Evolutionary conservation across 768 basidiomycete genomes (phyloP).

Genomic region (Pleurotus eryngii): DNA sequence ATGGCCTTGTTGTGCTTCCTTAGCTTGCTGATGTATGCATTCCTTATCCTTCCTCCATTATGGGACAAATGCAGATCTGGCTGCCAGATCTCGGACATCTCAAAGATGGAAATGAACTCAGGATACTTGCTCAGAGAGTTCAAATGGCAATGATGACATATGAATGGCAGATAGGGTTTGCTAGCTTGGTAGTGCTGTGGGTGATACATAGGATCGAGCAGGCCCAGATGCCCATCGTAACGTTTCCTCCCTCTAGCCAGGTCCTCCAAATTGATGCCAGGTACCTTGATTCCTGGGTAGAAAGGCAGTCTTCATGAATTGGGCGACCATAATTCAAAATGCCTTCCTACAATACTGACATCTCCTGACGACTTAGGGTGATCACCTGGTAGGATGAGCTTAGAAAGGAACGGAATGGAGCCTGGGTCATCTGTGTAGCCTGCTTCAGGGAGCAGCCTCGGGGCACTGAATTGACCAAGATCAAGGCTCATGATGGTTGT

Average conservation of each 20-base stretch:
- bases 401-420: neutral
- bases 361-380: neutral
- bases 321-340: neutral
- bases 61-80: too few species aligned
- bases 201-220: neutral
- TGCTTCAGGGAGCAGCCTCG: too few species aligned
- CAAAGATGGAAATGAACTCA: too few species aligned
- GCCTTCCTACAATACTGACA: too few species aligned
- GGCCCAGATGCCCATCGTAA: constrained; percentile 2
- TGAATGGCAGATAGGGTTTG: neutral
- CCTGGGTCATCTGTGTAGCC: neutral
- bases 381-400: neutral
- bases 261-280: neutral
- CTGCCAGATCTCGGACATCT: too few species aligned
- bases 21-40: too few species aligned
- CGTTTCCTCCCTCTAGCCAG: neutral
- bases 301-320: neutral
- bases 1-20: too few species aligned
- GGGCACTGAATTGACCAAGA: too few species aligned
- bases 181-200: neutral
- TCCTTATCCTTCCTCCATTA: neutral
- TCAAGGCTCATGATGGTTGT: too few species aligned
- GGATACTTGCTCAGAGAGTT: too few species aligned
- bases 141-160: too few species aligned
- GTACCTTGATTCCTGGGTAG: neutral